A percentile compares a stretch with the other conserved stretches of the same genome.
Conservation (phyloP, 306 rosid species). For the Cicer judaicum region DNA sequence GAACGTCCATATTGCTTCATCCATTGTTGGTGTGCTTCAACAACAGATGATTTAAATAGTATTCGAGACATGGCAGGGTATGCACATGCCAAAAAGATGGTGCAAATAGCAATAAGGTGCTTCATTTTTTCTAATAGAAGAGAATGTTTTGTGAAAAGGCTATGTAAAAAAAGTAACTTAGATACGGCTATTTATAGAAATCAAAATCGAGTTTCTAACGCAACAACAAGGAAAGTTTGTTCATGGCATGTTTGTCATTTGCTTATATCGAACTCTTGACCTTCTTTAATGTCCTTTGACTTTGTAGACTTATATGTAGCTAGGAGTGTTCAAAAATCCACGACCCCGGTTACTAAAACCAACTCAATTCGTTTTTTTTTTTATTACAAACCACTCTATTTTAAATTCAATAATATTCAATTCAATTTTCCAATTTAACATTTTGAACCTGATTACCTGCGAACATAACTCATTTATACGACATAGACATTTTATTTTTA, state of each 20-base stretch:
- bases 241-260: too few relatives aligned
- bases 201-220: not conserved
- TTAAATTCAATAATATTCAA: too few relatives aligned
- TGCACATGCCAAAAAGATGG: constrained; percentile 34
- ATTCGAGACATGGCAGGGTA: constrained; percentile 41
- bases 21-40: constrained; percentile 45
- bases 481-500: too few relatives aligned
- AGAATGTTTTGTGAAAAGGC: not conserved
- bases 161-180: not conserved
- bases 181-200: not conserved
- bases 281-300: too few relatives aligned
- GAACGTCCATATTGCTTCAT: constrained; percentile 12
- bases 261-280: too few relatives aligned
- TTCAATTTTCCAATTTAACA: too few relatives aligned
- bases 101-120: not conserved
- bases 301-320: too few relatives aligned
- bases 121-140: not conserved
- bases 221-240: not conserved
- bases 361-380: too few relatives aligned
- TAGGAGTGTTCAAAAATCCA: too few relatives aligned
- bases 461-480: too few relatives aligned
- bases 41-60: constrained; percentile 38
- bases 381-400: too few relatives aligned
- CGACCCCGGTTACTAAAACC: accelerated
- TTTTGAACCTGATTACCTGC: too few relatives aligned